A percentile compares a stretch with the other conserved stretches of the same genome.
Conservation (phyloP, 192 early-diverging fungal genomes). For the Umbelopsis isabellina region DNA sequence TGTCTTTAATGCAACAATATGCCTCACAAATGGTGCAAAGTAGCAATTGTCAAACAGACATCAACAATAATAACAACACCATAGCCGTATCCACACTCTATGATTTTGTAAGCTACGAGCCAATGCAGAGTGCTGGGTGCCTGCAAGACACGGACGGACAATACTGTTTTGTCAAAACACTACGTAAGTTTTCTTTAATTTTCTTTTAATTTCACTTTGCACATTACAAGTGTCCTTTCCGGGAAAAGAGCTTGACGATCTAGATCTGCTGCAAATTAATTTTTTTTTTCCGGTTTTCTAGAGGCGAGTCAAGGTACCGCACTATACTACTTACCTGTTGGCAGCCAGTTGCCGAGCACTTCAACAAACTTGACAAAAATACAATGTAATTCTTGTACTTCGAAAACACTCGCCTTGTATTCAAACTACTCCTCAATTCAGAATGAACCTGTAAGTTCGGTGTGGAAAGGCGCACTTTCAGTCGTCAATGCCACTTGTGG, state of each 20-base stretch:
- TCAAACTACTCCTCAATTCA: neutral
- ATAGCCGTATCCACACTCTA: slow-evolving; percentile 6
- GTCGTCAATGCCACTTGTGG: slow-evolving; percentile 12
- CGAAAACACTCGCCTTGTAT: neutral
- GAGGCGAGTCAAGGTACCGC: slow-evolving; percentile 2
- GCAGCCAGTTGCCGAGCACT: neutral
- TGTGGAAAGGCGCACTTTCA: neutral
- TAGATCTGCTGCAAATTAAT: neutral
- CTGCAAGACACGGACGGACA: neutral
- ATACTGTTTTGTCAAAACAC: slow-evolving; percentile 10
- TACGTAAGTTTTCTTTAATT: neutral
- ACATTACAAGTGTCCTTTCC: neutral
- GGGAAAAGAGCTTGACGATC: neutral
- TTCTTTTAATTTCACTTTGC: neutral
- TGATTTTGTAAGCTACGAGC: slow-evolving; percentile 12
- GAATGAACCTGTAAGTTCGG: neutral
- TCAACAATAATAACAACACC: slow-evolving; percentile 8
- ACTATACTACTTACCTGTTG: neutral
- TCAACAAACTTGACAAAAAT: neutral
- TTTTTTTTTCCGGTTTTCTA: neutral
- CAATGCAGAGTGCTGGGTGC: slow-evolving; percentile 11
- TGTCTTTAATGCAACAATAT: slow-evolving; percentile 15
- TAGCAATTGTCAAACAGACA: neutral
- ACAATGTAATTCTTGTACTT: slow-evolving; percentile 1
- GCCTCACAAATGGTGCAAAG: neutral